Percentiles rank a stretch among this genome's conserved stretches.
These are phyloP conservation scores for Botryotinia narcissicola DNA, from an alignment of 2,329 filamentous ascomycete genomes.

Conservation along the genomic window DNA sequence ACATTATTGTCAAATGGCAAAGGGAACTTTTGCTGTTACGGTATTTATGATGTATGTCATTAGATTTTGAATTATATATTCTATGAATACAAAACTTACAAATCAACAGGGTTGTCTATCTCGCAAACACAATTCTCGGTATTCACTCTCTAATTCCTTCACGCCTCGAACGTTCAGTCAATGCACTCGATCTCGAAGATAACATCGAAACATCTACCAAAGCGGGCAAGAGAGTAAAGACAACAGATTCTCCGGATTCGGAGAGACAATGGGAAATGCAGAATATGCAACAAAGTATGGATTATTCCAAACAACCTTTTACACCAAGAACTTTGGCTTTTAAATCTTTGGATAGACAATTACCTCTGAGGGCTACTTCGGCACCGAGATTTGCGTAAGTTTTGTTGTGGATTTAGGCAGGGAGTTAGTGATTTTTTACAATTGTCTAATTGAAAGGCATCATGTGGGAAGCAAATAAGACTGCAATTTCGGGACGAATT, in stretches of 20 bases:
- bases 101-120: conserved; percentile 54
- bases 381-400: conserved; percentile 15
- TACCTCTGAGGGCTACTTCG: conserved; percentile 47
- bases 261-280: conserved; percentile 58
- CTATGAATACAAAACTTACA: background rate
- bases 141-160: conserved; percentile 53
- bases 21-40: conserved; percentile 63
- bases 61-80: background rate
- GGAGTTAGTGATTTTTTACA: background rate
- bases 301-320: conserved; percentile 49
- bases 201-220: conserved; percentile 23
- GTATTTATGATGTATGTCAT: conserved; percentile 64
- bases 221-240: conserved; percentile 27
- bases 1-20: conserved; percentile 64
- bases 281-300: conserved; percentile 44
- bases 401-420: background rate
- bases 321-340: conserved; percentile 69
- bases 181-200: conserved; percentile 53
- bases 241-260: conserved; percentile 40
- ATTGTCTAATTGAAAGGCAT: background rate
- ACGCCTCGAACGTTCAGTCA: conserved; percentile 42
- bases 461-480: background rate
- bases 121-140: conserved; percentile 57
- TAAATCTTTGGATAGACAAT: conserved; percentile 57
- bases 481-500: background rate